A percentile compares a stretch with the other conserved stretches of the same genome.
These are phyloP conservation scores for Acidomyces sp. DNA, from an alignment of 495 filamentous ascomycete species.

Conservation along the genomic window DNA sequence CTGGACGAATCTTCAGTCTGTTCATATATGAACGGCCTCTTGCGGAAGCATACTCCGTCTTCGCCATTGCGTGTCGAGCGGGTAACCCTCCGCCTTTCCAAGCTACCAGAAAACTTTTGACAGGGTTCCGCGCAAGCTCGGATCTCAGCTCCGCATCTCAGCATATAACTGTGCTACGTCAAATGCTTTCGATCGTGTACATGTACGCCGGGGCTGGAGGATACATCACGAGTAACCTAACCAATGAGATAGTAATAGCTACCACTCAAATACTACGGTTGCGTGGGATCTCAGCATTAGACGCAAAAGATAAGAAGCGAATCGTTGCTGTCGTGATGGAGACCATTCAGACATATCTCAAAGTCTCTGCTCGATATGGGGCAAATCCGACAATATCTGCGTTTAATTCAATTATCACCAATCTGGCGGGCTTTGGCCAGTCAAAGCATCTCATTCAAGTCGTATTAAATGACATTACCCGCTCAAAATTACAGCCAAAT, in stretches of 20 bases:
- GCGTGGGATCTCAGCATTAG: neutral
- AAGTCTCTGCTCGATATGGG: constrained; percentile 20
- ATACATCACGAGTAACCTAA: constrained; percentile 8
- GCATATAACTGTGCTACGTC: constrained; percentile 1
- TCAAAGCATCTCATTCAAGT: constrained; percentile 23
- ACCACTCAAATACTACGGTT: constrained; percentile 7
- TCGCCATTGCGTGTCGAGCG: constrained; percentile 35
- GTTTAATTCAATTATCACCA: constrained; percentile 31
- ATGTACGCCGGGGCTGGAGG: constrained; percentile 12
- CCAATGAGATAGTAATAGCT: constrained; percentile 14
- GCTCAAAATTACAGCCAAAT: constrained; percentile 21
- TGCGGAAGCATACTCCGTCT: constrained; percentile 33
- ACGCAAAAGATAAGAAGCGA: neutral
- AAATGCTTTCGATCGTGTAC: constrained; percentile 9
- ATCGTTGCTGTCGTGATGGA: constrained; percentile 13
- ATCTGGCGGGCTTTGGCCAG: constrained; percentile 26
- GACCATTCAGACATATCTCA: constrained; percentile 14
- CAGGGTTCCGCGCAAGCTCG: constrained; percentile 12
- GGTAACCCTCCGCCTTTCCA: constrained; percentile 25
- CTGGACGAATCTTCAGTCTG: constrained; percentile 31
- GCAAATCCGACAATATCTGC: constrained; percentile 18
- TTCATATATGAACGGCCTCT: constrained; percentile 35
- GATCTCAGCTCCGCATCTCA: neutral
- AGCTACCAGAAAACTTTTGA: constrained; percentile 10
- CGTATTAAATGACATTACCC: constrained; percentile 22